phyloP scores from a whole-genome alignment of 768 basidiomycete genomes.

The Tephrocybe rancida region DNA sequence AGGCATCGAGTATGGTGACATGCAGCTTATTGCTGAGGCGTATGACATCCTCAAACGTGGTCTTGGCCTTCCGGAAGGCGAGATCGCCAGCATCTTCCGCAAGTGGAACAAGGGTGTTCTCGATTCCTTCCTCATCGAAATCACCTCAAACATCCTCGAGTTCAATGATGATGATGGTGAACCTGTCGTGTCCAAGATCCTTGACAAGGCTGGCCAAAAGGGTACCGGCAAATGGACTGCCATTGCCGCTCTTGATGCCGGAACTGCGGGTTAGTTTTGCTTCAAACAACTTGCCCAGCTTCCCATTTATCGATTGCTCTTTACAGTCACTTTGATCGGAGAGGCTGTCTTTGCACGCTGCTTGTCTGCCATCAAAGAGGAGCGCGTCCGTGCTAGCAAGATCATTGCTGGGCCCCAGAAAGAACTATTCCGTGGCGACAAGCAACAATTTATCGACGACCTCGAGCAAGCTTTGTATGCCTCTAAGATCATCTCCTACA shows the following conservation, averaged over 20 bases:
- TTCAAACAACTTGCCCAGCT: constrained; percentile 7
- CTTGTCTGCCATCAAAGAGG: constrained; percentile 95
- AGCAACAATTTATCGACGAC: constrained; percentile 98
- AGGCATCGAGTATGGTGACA: constrained; percentile 99
- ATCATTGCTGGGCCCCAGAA: constrained; percentile 87
- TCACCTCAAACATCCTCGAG: constrained; percentile 94
- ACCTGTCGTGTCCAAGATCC: constrained; percentile 90
- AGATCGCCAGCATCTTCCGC: constrained; percentile 93
- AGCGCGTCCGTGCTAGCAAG: constrained; percentile 93
- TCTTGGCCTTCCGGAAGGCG: constrained; percentile 80
- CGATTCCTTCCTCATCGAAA: constrained; percentile 99
- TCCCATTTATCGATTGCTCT: not conserved
- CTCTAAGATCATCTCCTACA: constrained; percentile 99
- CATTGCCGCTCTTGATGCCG: constrained; percentile 92
- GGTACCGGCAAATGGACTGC: constrained; percentile 99
- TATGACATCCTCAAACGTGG: constrained; percentile 99
- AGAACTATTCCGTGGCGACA: constrained; percentile 95
- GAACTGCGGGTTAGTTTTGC: constrained; percentile 66
- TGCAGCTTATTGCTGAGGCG: constrained; percentile 98
- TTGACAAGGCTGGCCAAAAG: constrained; percentile 97
- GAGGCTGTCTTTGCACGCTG: constrained; percentile 99
- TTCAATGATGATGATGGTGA: constrained; percentile 96
- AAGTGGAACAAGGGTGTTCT: constrained; percentile 99
- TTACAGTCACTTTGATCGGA: constrained; percentile 93
- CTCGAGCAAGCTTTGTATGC: constrained; percentile 99